phyloP scores from a whole-genome alignment of 2,329 filamentous ascomycete genomes.

The Blumeriella jaapii region DNA sequence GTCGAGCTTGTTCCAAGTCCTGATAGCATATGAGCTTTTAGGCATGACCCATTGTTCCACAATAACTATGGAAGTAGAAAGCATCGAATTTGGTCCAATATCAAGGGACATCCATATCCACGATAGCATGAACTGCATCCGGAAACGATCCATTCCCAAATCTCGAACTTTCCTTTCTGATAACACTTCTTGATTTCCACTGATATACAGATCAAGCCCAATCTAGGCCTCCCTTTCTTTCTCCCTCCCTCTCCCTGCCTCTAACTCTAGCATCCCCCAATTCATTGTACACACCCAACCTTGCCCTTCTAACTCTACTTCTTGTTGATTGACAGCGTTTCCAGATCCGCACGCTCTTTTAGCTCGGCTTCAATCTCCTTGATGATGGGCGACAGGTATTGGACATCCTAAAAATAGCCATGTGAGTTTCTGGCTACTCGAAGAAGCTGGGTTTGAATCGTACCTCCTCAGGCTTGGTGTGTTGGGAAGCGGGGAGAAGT shows the following conservation, averaged over 20 bases:
- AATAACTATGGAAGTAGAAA: too few relatives aligned
- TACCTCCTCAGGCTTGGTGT: constrained; percentile 58
- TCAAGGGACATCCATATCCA: too few relatives aligned
- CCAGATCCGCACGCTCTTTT: constrained; percentile 56
- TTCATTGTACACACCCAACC: constrained; percentile 13
- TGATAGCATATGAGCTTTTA: too few relatives aligned
- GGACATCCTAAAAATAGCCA: constrained; percentile 40
- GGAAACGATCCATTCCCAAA: too few relatives aligned
- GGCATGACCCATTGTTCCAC: too few relatives aligned
- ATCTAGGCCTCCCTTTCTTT: too few relatives aligned
- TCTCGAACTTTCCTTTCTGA: too few relatives aligned
- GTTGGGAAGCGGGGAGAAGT: constrained; percentile 51
- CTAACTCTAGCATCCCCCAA: background rate
- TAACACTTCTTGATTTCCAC: constrained; percentile 3
- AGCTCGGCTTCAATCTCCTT: constrained; percentile 55
- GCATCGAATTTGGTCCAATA: too few relatives aligned
- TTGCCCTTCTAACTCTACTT: constrained; percentile 10
- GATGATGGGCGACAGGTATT: constrained; percentile 58
- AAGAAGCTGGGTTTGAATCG: too few relatives aligned
- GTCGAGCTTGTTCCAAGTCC: too few relatives aligned
- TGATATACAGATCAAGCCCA: constrained; percentile 7
- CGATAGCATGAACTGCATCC: too few relatives aligned
- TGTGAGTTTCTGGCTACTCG: constrained; percentile 16
- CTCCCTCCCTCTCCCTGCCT: background rate
- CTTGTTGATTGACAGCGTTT: constrained; percentile 45